A percentile compares a stretch with the other conserved stretches of the same genome.
phyloP scores from a whole-genome alignment of 306 rosid genomes.

The Quercus berberidifolia region DNA sequence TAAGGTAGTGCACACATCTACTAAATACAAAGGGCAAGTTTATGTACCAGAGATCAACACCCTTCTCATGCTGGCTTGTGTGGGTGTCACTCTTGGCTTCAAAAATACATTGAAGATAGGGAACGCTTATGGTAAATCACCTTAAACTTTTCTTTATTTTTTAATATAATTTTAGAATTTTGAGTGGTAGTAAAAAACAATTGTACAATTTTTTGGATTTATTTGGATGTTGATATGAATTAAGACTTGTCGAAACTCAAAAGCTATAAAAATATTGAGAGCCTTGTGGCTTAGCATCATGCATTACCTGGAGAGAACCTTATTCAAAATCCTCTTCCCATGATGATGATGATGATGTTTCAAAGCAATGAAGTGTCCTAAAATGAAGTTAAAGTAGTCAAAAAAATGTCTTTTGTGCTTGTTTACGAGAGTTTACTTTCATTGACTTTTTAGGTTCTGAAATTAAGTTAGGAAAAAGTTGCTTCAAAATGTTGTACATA shows the following conservation, averaged over 20 bases:
- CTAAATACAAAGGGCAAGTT: conserved; percentile 70
- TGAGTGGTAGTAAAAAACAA: no score
- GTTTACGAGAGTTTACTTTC: no score
- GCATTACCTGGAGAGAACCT: no score
- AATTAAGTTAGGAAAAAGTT: no score
- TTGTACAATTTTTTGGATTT: no score
- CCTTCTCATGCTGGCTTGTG: conserved; percentile 76
- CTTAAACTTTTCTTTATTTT: background rate
- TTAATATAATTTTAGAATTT: background rate
- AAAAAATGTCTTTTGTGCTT: background rate
- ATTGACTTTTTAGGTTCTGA: no score
- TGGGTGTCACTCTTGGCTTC: conserved; percentile 56
- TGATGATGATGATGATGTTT: background rate
- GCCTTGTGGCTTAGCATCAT: no score
- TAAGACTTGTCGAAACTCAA: no score
- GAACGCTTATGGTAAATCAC: conserved; percentile 61
- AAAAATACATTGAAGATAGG: conserved; percentile 51
- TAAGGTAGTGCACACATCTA: conserved; percentile 66
- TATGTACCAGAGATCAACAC: conserved; percentile 64
- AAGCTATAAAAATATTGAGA: no score
- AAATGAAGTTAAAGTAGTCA: background rate
- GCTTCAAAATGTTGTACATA: no score
- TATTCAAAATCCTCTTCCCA: no score
- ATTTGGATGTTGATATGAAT: no score
- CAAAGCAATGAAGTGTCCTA: background rate